phyloP scores from a whole-genome alignment of 352 stramenopile species.

The Pythium scleroteichum region DNA sequence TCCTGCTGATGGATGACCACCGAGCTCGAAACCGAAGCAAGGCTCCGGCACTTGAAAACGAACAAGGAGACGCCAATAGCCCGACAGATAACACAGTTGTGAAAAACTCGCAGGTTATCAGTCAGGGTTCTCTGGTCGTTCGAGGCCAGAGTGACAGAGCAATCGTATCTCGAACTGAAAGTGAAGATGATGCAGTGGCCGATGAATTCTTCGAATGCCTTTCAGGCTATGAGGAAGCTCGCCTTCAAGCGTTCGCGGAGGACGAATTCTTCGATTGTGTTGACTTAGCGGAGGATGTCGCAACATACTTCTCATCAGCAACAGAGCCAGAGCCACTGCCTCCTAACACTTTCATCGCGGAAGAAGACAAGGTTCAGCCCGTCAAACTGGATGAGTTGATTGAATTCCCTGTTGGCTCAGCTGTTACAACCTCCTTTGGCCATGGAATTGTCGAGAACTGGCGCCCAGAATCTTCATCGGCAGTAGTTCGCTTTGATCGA shows the following conservation, averaged over 20 bases:
- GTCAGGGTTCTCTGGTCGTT: neutral
- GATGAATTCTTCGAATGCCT: conserved; percentile 87
- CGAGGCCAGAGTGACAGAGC: neutral
- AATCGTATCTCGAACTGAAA: conserved; percentile 4
- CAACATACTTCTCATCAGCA: conserved; percentile 37
- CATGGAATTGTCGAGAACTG: conserved; percentile 57
- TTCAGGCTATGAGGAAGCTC: conserved; percentile 52
- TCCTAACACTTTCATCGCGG: conserved; percentile 3
- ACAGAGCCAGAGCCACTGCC: neutral
- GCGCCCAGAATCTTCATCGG: conserved; percentile 35
- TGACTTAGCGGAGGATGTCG: conserved; percentile 60
- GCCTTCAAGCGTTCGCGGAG: conserved; percentile 67
- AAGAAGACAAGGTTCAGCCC: conserved; percentile 17
- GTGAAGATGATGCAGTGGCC: conserved; percentile 57
- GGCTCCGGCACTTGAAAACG: conserved; percentile 3
- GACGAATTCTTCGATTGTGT: conserved; percentile 88
- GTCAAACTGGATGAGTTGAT: conserved; percentile 16
- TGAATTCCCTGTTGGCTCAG: conserved; percentile 57
- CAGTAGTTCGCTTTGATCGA: conserved; percentile 38
- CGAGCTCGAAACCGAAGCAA: conserved; percentile 19
- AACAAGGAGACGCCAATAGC: too few relatives aligned
- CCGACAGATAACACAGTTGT: too few relatives aligned
- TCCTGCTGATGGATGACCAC: conserved; percentile 73
- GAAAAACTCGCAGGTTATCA: too few relatives aligned
- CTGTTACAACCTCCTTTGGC: conserved; percentile 68